Percentiles rank a stretch among this genome's conserved stretches.
These are phyloP conservation scores for Clarireedia monteithiana DNA, from an alignment of 2,329 filamentous ascomycete genomes.

Conservation along the genomic window DNA sequence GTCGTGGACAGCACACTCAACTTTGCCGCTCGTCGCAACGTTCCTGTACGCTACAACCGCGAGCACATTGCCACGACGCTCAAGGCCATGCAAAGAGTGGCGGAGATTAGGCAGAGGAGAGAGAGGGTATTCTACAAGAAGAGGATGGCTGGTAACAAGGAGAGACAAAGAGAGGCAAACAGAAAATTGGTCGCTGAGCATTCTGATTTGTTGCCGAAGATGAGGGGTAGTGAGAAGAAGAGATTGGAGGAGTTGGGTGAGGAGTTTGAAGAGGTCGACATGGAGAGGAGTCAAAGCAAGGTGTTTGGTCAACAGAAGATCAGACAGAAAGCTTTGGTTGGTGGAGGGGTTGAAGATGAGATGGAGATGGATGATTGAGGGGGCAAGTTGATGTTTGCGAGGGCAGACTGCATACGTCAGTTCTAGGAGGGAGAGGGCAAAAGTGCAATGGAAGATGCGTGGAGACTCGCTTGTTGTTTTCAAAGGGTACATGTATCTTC, in stretches of 20 bases:
- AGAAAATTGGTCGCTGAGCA: conserved; percentile 86
- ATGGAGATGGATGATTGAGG: conserved; percentile 38
- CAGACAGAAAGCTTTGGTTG: conserved; percentile 30
- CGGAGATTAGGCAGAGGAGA: conserved; percentile 73
- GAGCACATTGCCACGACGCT: conserved; percentile 82
- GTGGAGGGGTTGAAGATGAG: conserved; percentile 32
- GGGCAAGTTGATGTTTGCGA: background rate
- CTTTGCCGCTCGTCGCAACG: conserved; percentile 87
- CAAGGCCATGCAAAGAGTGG: conserved; percentile 83
- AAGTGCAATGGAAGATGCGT: too few species aligned
- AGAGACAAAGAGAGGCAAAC: conserved; percentile 69
- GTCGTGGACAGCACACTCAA: conserved; percentile 89
- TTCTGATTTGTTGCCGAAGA: conserved; percentile 78
- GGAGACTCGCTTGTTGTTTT: background rate
- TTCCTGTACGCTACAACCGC: conserved; percentile 92
- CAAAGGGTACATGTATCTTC: background rate
- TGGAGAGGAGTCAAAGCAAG: conserved; percentile 35
- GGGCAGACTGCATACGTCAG: background rate
- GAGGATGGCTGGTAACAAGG: conserved; percentile 85
- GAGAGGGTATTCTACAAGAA: conserved; percentile 92
- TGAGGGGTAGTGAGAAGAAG: conserved; percentile 56
- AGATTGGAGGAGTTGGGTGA: conserved; percentile 44
- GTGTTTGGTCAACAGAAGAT: conserved; percentile 34
- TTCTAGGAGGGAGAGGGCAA: too few species aligned
- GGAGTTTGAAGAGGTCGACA: conserved; percentile 39